Evolutionary conservation across 2,329 filamentous ascomycete genomes (phyloP).

Genomic region (Fusarium multiceps): DNA sequence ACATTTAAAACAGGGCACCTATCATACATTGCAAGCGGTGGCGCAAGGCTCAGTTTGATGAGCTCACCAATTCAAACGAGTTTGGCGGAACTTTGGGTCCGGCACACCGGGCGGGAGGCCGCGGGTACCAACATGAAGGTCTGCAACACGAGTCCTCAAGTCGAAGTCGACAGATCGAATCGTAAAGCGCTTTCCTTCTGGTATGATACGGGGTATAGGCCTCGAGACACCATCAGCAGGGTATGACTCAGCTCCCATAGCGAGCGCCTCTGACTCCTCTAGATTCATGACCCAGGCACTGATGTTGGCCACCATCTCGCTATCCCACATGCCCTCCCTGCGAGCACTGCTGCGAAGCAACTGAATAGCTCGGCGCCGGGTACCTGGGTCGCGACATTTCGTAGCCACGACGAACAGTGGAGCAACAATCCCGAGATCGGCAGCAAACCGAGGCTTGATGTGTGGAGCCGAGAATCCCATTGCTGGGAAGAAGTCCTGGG

Average conservation of each 20-base stretch:
- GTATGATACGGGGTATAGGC: constrained; percentile 50
- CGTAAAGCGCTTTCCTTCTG: constrained; percentile 67
- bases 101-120: constrained; percentile 59
- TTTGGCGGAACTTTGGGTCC: constrained; percentile 61
- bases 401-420: constrained; percentile 74
- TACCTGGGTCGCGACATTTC: constrained; percentile 69
- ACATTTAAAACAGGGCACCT: not conserved
- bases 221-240: constrained; percentile 11
- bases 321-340: constrained; percentile 78
- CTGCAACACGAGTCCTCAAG: constrained; percentile 61
- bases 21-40: not conserved
- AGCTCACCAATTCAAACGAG: constrained; percentile 61
- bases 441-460: constrained; percentile 71
- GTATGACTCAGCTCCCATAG: constrained; percentile 32
- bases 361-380: constrained; percentile 70
- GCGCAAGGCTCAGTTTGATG: not conserved
- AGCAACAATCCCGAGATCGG: constrained; percentile 72
- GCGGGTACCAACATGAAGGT: constrained; percentile 65
- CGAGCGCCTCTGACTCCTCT: constrained; percentile 61
- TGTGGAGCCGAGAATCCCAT: constrained; percentile 60
- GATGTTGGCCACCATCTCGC: constrained; percentile 66
- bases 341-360: constrained; percentile 69
- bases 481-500: constrained; percentile 52
- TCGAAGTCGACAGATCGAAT: constrained; percentile 68
- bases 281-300: constrained; percentile 66